Conservation (phyloP, 2,329 filamentous ascomycete species). For the Alternaria tenuissima region DNA sequence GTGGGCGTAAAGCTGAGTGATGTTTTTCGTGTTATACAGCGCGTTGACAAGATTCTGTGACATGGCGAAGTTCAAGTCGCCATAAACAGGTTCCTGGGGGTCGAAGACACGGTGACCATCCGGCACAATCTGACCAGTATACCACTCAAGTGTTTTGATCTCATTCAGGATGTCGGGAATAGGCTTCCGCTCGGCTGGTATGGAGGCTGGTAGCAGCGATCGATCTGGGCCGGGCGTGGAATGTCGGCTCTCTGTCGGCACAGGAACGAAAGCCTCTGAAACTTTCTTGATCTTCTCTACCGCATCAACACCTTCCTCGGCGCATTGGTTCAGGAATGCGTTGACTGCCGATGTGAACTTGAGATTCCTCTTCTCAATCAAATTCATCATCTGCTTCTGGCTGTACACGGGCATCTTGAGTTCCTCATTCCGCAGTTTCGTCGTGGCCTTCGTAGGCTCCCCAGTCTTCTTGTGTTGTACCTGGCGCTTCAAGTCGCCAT, state of each 20-base stretch:
- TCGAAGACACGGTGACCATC: conserved; percentile 93
- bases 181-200: conserved; percentile 79
- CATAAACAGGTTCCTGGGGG: conserved; percentile 80
- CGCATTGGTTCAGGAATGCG: conserved; percentile 77
- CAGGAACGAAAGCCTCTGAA: conserved; percentile 69
- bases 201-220: conserved; percentile 69
- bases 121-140: conserved; percentile 89
- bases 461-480: conserved; percentile 76
- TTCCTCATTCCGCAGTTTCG: conserved; percentile 77
- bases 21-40: conserved; percentile 88
- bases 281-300: conserved; percentile 69
- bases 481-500: conserved; percentile 87
- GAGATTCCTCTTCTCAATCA: conserved; percentile 88
- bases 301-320: conserved; percentile 70
- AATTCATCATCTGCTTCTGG: conserved; percentile 86
- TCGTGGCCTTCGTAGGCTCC: conserved; percentile 71
- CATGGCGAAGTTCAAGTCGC: conserved; percentile 83
- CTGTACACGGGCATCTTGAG: conserved; percentile 92
- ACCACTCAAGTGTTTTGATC: conserved; percentile 84
- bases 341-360: conserved; percentile 84
- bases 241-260: conserved; percentile 58
- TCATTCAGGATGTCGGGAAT: conserved; percentile 87
- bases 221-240: conserved; percentile 53
- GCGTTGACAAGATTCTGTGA: conserved; percentile 96
- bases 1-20: conserved; percentile 86